Evolutionary conservation across 306 rosid genomes (phyloP), one percentile per base, ranked within the genome.

Genomic region (Rosa multiflora): DNA sequence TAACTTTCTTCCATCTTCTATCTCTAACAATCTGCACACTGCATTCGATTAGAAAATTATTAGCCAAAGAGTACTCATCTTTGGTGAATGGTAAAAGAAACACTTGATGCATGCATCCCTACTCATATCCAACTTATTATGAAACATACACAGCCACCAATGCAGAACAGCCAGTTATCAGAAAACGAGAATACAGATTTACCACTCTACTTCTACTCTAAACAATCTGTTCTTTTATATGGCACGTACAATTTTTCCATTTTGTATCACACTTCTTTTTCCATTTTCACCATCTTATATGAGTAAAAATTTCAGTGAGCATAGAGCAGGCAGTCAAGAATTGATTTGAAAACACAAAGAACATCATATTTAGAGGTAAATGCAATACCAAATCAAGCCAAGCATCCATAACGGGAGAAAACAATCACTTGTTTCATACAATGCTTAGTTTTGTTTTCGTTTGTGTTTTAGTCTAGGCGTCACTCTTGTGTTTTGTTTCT

Each of bases 1-100:
- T 91, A 67, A 95, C 89, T n/a, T 92, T 94, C 87, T 95, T 95
- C 99, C 99, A 95, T 85, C 81, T 87, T 81, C 89, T 88, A 47
- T 95, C 99, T 69, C 78, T 83, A 61, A 90, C 80, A 75, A 92
- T 85, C 98, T 95, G 92, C 76, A 69, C 81, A 73, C 32, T 72
- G 74, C 82, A 59, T 70, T 76, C 61, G 48, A 75, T 55, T 49
- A 62, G 64, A 79, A 70, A 67, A 70, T 37, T 17, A 85, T 76
- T 12, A 72, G 44, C 29, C 35, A 20, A 55, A 21, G 72, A 70
- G 76, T 51, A 53, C 20, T 42, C 70, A 29, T 43, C n/a, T 26
- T 32, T 66, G 1, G 61, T 59, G 12, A 67, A 75, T 37, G 42
- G 44, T 58, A 77, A 74, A 44, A 81, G 0, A 8, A 63, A 26